phyloP scores from a whole-genome alignment of 1,284 basidiomycete species.

The Tausonia pullulans region DNA sequence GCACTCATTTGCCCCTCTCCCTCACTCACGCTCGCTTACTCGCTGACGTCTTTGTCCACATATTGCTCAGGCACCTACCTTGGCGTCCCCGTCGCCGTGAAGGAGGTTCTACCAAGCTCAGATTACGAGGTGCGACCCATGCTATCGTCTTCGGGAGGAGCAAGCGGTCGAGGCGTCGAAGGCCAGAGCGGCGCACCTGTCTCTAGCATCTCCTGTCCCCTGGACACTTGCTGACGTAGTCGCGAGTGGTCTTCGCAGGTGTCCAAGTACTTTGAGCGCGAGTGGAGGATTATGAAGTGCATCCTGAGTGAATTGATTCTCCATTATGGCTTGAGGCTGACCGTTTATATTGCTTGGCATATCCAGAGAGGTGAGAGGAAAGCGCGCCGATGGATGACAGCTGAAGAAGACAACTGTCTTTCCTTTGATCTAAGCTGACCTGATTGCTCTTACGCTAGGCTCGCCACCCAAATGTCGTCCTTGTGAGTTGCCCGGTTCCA shows the following conservation, averaged over 20 bases:
- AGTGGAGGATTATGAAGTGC: conserved; percentile 89
- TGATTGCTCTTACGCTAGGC: conserved; percentile 44
- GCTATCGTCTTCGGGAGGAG: too few relatives aligned
- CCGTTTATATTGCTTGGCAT: not conserved
- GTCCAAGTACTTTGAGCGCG: conserved; percentile 92
- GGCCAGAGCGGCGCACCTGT: too few relatives aligned
- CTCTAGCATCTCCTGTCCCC: too few relatives aligned
- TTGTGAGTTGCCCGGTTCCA: conserved; percentile 27
- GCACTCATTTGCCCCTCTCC: not conserved
- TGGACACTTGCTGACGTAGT: too few relatives aligned
- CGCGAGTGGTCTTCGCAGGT: too few relatives aligned
- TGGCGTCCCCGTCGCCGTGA: conserved; percentile 90
- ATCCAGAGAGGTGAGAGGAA: not conserved
- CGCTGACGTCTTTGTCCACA: not conserved
- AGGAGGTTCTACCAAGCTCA: conserved; percentile 69
- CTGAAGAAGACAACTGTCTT: not conserved
- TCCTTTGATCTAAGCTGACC: not conserved
- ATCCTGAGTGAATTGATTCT: conserved; percentile 10
- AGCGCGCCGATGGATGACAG: not conserved
- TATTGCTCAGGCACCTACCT: conserved; percentile 60
- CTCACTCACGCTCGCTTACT: conserved; percentile 10
- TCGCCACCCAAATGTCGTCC: conserved; percentile 84
- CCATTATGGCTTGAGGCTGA: not conserved
- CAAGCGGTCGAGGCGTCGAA: too few relatives aligned
- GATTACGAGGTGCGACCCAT: conserved; percentile 54